These are phyloP conservation scores for Cladophialophora psammophila DNA, from an alignment of 2,329 filamentous ascomycete species.

Conservation along the genomic window DNA sequence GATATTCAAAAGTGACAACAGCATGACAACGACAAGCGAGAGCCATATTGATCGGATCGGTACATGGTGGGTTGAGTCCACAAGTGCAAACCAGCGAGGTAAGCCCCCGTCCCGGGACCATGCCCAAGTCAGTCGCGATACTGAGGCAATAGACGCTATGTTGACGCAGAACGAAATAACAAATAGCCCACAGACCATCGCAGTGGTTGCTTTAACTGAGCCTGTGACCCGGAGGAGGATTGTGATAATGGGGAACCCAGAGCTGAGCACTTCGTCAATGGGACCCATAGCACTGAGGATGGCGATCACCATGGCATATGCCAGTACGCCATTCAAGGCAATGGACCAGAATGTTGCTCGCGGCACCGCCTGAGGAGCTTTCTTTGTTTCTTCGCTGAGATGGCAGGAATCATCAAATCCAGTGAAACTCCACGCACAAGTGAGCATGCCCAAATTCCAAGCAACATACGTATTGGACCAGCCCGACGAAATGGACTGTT, in stretches of 20 bases:
- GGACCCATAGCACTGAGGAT: constrained; percentile 14
- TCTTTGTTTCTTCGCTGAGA: constrained; percentile 12
- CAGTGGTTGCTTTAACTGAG: constrained; percentile 12
- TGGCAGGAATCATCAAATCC: constrained; percentile 16
- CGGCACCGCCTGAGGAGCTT: constrained; percentile 11
- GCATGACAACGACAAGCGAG: constrained; percentile 20
- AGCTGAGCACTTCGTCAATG: constrained; percentile 9
- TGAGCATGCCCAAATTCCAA: constrained; percentile 14
- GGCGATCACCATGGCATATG: constrained; percentile 15
- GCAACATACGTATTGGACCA: constrained; percentile 7
- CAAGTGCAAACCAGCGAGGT: constrained; percentile 10
- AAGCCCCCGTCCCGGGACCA: constrained; percentile 13
- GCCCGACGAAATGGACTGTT: constrained; percentile 12
- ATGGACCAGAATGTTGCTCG: constrained; percentile 13
- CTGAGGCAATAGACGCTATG: constrained; percentile 13
- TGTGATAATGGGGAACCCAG: constrained; percentile 11
- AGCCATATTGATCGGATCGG: constrained; percentile 9
- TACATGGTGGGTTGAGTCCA: constrained; percentile 11
- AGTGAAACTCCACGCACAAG: constrained; percentile 15
- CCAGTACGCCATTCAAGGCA: constrained; percentile 8
- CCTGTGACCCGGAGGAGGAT: constrained; percentile 8
- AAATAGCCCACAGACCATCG: constrained; percentile 12
- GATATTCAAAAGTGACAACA: constrained; percentile 35
- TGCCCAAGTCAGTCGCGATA: constrained; percentile 11
- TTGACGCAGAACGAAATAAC: constrained; percentile 13